Evolutionary conservation across 2,329 filamentous ascomycete species (phyloP).

Genomic region (Stemphylium vesicarium): DNA sequence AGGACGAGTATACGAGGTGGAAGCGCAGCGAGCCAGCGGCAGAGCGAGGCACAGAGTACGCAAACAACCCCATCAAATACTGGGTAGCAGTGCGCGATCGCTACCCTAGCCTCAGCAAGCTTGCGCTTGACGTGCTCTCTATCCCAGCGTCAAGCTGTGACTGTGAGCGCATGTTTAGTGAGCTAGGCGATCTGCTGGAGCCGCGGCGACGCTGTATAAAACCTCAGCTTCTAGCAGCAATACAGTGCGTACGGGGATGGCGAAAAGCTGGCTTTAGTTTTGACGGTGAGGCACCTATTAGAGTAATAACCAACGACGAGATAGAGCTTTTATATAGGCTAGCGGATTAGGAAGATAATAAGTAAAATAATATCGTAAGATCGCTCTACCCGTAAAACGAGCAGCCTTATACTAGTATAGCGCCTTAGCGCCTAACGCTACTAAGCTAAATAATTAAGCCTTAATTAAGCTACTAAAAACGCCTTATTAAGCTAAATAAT

Average conservation of each 20-base stretch:
- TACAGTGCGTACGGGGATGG: too few relatives aligned
- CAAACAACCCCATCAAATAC: slow-evolving; percentile 9
- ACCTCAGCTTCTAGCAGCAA: too few relatives aligned
- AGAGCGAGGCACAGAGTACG: not conserved
- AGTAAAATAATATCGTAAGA: not conserved
- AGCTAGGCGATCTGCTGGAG: too few relatives aligned
- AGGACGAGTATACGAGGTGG: slow-evolving; percentile 4
- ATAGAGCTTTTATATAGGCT: not conserved
- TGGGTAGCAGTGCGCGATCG: slow-evolving; percentile 7
- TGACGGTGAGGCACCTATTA: not conserved
- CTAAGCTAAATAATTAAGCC: too few relatives aligned
- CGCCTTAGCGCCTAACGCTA: not conserved
- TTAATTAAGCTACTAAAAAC: not conserved
- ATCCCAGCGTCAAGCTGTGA: too few relatives aligned
- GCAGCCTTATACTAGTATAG: not conserved
- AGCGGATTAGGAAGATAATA: not conserved
- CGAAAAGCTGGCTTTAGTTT: not conserved
- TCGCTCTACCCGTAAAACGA: not conserved
- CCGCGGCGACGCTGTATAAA: too few relatives aligned
- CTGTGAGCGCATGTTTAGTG: too few relatives aligned
- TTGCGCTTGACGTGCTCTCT: too few relatives aligned
- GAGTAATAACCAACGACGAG: not conserved
- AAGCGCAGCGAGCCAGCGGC: slow-evolving; percentile 2
- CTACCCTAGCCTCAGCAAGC: too few relatives aligned
- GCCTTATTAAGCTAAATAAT: too few relatives aligned